Evolutionary conservation across 805 yeast species (phyloP).

Genomic region (Metschnikowia orientalis): DNA sequence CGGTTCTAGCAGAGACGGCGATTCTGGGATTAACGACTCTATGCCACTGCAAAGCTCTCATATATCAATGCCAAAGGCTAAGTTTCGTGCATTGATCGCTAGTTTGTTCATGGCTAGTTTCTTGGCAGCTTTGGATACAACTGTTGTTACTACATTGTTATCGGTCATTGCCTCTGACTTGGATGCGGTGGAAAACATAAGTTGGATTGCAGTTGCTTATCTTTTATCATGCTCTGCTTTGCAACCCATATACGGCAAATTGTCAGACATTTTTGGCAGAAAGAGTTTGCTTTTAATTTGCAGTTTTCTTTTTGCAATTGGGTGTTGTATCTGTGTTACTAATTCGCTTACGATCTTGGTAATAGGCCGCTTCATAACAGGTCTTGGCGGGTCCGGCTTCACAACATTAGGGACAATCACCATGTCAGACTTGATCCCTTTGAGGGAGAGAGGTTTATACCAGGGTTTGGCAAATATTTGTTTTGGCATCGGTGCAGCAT

Average conservation of each 20-base stretch:
- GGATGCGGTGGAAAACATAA: slow-evolving; percentile 54
- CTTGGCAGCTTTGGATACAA: slow-evolving; percentile 62
- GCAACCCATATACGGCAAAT: slow-evolving; percentile 68
- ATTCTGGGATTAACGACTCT: too few relatives aligned
- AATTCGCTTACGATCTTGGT: slow-evolving; percentile 45
- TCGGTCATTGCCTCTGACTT: slow-evolving; percentile 67
- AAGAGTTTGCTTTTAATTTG: slow-evolving; percentile 50
- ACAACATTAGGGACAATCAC: slow-evolving; percentile 71
- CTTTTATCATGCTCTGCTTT: slow-evolving; percentile 65
- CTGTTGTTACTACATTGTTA: slow-evolving; percentile 62
- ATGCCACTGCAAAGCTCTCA: too few relatives aligned
- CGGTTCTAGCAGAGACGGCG: too few relatives aligned
- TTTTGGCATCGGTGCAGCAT: slow-evolving; percentile 63
- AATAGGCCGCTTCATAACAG: slow-evolving; percentile 66
- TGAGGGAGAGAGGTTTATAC: slow-evolving; percentile 71
- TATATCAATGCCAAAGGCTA: slow-evolving; percentile 29
- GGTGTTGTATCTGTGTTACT: slow-evolving; percentile 52
- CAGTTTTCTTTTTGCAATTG: slow-evolving; percentile 52
- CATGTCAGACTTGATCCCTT: slow-evolving; percentile 70
- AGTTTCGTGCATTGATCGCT: slow-evolving; percentile 28
- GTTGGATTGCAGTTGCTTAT: slow-evolving; percentile 75
- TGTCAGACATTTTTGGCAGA: slow-evolving; percentile 71
- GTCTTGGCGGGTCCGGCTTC: slow-evolving; percentile 91
- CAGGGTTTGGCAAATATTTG: slow-evolving; percentile 80
- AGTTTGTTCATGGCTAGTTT: slow-evolving; percentile 41